These are phyloP conservation scores for Triticum urartu DNA, from an alignment of 176 grass and related monocot genomes.

Conservation along the genomic window DNA sequence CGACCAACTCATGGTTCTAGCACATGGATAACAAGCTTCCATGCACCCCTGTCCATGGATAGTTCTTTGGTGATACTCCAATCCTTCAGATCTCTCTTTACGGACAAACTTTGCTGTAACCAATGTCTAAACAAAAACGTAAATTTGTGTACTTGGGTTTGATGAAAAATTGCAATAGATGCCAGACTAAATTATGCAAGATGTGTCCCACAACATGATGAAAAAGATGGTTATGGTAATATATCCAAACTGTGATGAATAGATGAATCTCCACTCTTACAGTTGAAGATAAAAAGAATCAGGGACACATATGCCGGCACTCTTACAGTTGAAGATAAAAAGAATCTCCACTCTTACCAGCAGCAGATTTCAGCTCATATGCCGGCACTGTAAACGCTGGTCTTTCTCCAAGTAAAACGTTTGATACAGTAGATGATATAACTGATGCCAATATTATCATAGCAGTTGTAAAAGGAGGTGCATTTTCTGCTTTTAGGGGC, in stretches of 20 bases:
- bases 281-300: slow-evolving; percentile 24
- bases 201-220: background rate
- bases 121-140: background rate
- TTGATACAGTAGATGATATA: slow-evolving; percentile 96
- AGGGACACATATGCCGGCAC: slow-evolving; percentile 84
- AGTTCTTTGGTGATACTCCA: too few relatives aligned
- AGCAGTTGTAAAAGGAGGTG: slow-evolving; percentile 91
- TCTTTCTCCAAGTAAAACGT: slow-evolving; percentile 93
- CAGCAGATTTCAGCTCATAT: slow-evolving; percentile 96
- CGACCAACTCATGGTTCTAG: too few relatives aligned
- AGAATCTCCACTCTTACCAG: slow-evolving; percentile 69
- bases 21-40: too few relatives aligned
- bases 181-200: background rate
- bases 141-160: background rate
- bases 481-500: slow-evolving; percentile 94
- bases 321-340: slow-evolving; percentile 28
- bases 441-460: slow-evolving; percentile 99
- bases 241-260: background rate
- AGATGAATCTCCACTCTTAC: slow-evolving; percentile 11
- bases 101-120: background rate
- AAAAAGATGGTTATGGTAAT: background rate
- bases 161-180: background rate
- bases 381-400: slow-evolving; percentile 90
- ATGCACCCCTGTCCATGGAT: too few relatives aligned
- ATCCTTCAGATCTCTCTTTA: too few relatives aligned